Evolutionary conservation across 164 flowering plant genomes (phyloP), one percentile per base, ranked within the genome.

Genomic region (Aristolochia fimbriata): DNA sequence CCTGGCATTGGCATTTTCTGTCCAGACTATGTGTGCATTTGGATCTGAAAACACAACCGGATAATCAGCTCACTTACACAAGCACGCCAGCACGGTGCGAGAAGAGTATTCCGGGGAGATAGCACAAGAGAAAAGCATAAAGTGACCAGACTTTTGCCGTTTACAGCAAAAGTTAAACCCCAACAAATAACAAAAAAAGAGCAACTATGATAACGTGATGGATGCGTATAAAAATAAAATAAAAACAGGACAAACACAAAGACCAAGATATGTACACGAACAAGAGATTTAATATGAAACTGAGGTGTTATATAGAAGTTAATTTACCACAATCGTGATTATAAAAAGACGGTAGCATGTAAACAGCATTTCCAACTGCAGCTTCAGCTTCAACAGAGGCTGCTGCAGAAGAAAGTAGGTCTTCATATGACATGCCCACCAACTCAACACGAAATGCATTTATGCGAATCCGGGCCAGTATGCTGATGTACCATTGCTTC

Each of bases 371-470:
- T 14, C 87, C 87, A n/a, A 78, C 83, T 46, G 82, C 85, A 67
- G 80, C 79, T 78, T 85, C 88, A 62, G 81, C 78, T 41, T 71
- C 83, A 56, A 87, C 81, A 60, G 82, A 79, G 58, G 90, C 92
- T 25, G 83, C 81, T 57, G 97, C 96, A 48, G 70, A 72, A 63
- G 77, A 74, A 56, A 83, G 73, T 25, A 93, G 79, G 78, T 93
- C 96, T 66, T 86, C 91, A 75, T 80, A 85, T 16, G 72, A 70
- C 66, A 86, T 87, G 55, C 82, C 78, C 64, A 75, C 77, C 76
- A 89, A 68, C 62, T 87, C 97, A 73, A 93, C 66, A 2, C 94
- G 98, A 65, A 93, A 93, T 10, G 96, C 85, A 81, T 90, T 89
- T 61, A 90, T 85, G 50, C 91, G 88, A 56, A 93, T 79, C 51